Evolutionary conservation across 176 grass and related monocot species (phyloP).

Genomic region (Eleusine indica): DNA sequence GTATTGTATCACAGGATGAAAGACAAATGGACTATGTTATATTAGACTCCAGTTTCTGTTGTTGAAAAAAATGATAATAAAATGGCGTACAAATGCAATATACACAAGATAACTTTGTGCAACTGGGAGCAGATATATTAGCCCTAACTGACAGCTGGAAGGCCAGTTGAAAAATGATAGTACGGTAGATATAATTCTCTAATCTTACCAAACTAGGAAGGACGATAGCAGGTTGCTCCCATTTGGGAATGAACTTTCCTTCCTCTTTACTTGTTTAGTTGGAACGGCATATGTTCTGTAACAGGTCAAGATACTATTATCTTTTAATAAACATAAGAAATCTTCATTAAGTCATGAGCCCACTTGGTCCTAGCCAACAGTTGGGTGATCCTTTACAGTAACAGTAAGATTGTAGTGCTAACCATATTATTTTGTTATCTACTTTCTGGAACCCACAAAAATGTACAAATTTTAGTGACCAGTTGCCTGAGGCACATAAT

Average conservation of each 20-base stretch:
- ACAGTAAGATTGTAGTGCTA: not conserved
- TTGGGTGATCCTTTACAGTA: conserved; percentile 14
- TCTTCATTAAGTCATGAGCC: conserved; percentile 5
- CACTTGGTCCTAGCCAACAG: not conserved
- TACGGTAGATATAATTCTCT: not conserved
- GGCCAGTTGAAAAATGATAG: conserved; percentile 19
- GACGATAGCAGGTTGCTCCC: conserved; percentile 18
- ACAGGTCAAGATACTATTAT: conserved; percentile 3
- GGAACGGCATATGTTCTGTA: not conserved
- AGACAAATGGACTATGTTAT: not conserved
- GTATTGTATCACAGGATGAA: not conserved
- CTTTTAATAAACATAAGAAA: conserved; percentile 1
- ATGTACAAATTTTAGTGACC: not conserved
- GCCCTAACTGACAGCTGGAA: conserved; percentile 6
- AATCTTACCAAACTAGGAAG: conserved; percentile 13
- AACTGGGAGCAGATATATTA: not conserved
- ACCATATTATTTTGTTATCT: not conserved
- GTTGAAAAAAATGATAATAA: not conserved
- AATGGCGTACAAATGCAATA: too few species aligned
- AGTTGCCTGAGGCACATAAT: not conserved
- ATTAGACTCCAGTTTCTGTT: not conserved
- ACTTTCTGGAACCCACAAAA: not conserved
- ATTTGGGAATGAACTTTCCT: not conserved
- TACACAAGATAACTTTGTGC: not conserved
- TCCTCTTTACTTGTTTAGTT: conserved; percentile 9